Percentiles rank a stretch among this genome's conserved stretches.
phyloP scores from a whole-genome alignment of 805 yeast genomes.

The Metschnikowia sp. region DNA sequence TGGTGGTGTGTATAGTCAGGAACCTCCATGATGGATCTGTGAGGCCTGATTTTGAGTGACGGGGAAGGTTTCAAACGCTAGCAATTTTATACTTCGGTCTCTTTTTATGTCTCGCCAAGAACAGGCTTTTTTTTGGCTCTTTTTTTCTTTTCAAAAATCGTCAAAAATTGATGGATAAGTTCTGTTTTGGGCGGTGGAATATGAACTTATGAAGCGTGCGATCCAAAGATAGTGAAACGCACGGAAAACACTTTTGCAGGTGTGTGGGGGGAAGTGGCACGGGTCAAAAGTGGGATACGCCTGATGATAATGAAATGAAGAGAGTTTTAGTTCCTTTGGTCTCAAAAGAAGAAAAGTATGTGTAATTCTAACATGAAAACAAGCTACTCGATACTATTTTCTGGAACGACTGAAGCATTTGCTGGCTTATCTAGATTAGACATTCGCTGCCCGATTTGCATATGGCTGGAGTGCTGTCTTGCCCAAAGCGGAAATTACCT shows the following conservation, averaged over 20 bases:
- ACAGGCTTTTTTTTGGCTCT: no score
- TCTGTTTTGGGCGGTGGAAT: no score
- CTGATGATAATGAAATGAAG: background rate
- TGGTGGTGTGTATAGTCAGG: background rate
- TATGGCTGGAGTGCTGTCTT: background rate
- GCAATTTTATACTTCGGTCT: no score
- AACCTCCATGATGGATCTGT: background rate
- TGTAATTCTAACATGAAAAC: no score
- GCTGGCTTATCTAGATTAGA: background rate
- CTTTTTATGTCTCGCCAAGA: no score
- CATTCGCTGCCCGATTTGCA: background rate
- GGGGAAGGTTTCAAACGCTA: no score
- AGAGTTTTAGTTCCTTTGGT: background rate
- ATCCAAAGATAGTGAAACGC: background rate
- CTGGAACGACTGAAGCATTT: background rate
- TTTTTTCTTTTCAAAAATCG: no score
- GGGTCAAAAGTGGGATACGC: background rate
- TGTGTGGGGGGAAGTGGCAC: no score
- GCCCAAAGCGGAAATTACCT: slow-evolving; percentile 2
- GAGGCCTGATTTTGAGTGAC: no score
- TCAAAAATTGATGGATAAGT: no score
- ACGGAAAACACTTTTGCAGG: background rate
- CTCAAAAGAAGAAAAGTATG: background rate
- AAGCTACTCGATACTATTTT: background rate
- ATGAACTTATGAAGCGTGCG: background rate